A percentile compares a stretch with the other conserved stretches of the same genome.
Conservation (phyloP, 225 moss, liverwort and hornwort genomes). For the Thuidium tamariscinum region DNA sequence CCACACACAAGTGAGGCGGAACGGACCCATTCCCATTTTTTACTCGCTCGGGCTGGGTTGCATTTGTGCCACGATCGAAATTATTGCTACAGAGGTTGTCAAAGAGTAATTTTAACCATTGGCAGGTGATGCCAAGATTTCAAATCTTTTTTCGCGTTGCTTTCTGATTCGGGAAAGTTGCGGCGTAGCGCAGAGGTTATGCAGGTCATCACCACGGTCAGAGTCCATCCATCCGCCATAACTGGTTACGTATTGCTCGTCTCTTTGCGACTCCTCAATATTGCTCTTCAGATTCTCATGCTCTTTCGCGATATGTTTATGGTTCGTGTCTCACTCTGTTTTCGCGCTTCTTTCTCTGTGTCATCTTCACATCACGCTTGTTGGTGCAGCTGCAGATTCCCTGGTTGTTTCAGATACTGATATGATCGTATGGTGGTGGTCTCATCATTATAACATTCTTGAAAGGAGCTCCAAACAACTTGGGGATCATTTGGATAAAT, state of each 20-base stretch:
- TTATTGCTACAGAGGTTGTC: neutral
- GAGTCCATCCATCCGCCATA: neutral
- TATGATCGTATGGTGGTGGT: neutral
- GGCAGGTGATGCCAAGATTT: conserved; percentile 5
- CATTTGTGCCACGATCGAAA: neutral
- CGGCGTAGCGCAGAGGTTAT: neutral
- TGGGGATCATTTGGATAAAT: neutral
- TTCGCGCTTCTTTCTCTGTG: neutral
- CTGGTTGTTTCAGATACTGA: neutral
- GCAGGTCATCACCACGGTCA: neutral
- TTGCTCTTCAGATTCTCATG: neutral
- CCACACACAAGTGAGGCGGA: conserved; percentile 27
- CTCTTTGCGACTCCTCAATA: neutral
- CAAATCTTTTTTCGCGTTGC: neutral
- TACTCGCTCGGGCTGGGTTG: neutral
- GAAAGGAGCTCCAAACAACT: neutral
- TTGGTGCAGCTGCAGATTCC: neutral
- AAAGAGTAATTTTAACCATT: neutral
- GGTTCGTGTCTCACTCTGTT: neutral
- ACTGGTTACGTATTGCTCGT: neutral
- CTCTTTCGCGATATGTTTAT: neutral
- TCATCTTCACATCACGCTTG: neutral
- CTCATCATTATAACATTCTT: neutral
- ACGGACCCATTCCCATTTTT: conserved; percentile 33
- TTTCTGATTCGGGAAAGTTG: neutral